Conservation (phyloP, 139 green algal species). For the Pseudopediastrum boryanum region DNA sequence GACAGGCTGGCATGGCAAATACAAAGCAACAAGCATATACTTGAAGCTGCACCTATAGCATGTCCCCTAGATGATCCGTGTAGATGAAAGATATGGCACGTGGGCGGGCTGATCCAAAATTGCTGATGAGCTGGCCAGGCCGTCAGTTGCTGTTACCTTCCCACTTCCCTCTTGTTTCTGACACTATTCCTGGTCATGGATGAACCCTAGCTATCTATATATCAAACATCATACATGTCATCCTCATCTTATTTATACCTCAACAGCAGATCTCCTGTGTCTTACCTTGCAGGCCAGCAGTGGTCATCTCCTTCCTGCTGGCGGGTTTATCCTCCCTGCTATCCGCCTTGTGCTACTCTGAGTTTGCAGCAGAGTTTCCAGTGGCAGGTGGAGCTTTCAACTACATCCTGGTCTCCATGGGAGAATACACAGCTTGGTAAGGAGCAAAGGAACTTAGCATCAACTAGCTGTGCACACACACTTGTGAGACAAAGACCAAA, state of each 20-base stretch:
- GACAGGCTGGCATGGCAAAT: too few species aligned
- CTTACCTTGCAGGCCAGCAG: slow-evolving; percentile 35
- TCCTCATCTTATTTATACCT: background rate
- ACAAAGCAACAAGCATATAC: too few species aligned
- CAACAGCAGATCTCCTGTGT: background rate
- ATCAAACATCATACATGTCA: background rate
- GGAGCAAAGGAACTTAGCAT: too few species aligned
- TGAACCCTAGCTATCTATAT: too few species aligned
- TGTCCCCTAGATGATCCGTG: too few species aligned
- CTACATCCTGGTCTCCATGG: slow-evolving; percentile 75
- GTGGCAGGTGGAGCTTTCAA: slow-evolving; percentile 62
- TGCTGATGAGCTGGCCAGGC: background rate
- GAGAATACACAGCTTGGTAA: slow-evolving; percentile 64
- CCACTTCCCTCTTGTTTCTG: background rate
- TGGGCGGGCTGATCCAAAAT: background rate
- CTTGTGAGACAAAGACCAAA: too few species aligned
- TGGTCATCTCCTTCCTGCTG: slow-evolving; percentile 55
- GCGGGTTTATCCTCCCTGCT: slow-evolving; percentile 60
- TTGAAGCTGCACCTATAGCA: too few species aligned
- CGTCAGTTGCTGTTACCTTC: background rate
- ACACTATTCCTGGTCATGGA: background rate
- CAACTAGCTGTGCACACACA: too few species aligned
- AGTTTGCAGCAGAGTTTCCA: slow-evolving; percentile 73
- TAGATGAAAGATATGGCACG: background rate
- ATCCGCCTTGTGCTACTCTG: slow-evolving; percentile 74